phyloP scores from a whole-genome alignment of 164 flowering plant genomes.

The Platanus orientalis region DNA sequence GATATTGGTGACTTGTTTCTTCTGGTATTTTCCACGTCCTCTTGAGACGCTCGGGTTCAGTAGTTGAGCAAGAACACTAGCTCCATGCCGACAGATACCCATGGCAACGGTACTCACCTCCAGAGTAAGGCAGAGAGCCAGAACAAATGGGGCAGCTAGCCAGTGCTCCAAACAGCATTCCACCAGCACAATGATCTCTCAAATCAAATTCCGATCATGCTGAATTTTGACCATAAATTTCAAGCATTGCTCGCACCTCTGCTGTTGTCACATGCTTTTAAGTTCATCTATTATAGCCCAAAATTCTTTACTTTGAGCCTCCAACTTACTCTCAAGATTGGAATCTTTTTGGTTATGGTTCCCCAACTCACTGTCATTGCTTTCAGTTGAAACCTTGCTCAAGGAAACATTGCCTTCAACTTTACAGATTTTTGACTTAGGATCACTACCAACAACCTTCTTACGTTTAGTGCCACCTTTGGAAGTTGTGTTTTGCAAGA shows the following conservation, averaged over 20 bases:
- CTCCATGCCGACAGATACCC: slow-evolving; percentile 90
- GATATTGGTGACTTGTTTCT: slow-evolving; percentile 55
- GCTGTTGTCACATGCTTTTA: slow-evolving; percentile 67
- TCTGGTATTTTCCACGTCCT: slow-evolving; percentile 91
- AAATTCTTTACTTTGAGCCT: slow-evolving; percentile 60
- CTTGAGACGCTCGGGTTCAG: slow-evolving; percentile 60
- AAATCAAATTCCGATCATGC: slow-evolving; percentile 85
- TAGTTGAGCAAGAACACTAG: slow-evolving; percentile 76
- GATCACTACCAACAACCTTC: slow-evolving; percentile 29
- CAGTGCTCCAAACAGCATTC: slow-evolving; percentile 94
- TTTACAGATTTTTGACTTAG: slow-evolving; percentile 54
- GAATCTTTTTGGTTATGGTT: slow-evolving; percentile 19
- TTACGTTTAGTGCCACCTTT: slow-evolving; percentile 62
- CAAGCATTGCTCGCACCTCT: slow-evolving; percentile 92
- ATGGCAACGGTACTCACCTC: slow-evolving; percentile 66
- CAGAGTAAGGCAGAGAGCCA: slow-evolving; percentile 63
- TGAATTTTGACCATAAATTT: slow-evolving; percentile 68
- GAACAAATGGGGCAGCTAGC: slow-evolving; percentile 69
- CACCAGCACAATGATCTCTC: slow-evolving; percentile 92
- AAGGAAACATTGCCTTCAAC: too few species aligned
- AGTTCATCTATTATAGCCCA: slow-evolving; percentile 90
- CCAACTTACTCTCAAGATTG: slow-evolving; percentile 44
- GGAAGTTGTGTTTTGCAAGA: slow-evolving; percentile 28
- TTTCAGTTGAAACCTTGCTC: slow-evolving; percentile 15
- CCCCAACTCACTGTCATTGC: slow-evolving; percentile 12